These are phyloP conservation scores for Diaporthe citriasiana DNA, from an alignment of 2,329 filamentous ascomycete genomes.

Conservation along the genomic window DNA sequence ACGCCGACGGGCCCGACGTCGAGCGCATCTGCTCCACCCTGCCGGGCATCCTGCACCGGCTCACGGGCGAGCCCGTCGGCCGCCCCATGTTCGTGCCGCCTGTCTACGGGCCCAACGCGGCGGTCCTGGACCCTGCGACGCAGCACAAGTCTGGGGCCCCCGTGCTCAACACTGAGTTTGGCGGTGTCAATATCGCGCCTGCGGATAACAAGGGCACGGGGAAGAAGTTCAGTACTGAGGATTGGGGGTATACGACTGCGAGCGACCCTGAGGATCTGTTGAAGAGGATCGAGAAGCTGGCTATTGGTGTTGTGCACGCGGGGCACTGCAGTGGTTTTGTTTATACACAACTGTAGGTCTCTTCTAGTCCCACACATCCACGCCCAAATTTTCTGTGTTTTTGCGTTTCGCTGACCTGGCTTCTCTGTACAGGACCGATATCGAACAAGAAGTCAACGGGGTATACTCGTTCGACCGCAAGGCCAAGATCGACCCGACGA, in stretches of 20 bases:
- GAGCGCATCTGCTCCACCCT: constrained; percentile 67
- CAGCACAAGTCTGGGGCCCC: constrained; percentile 68
- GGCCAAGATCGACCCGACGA: constrained; percentile 70
- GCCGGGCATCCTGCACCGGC: constrained; percentile 62
- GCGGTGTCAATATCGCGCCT: constrained; percentile 75
- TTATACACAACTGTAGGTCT: constrained; percentile 74
- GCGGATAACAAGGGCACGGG: constrained; percentile 54
- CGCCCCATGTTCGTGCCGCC: constrained; percentile 68
- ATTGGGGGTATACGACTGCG: constrained; percentile 80
- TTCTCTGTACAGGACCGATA: constrained; percentile 59
- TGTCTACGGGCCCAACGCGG: constrained; percentile 49
- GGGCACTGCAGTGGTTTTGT: constrained; percentile 74
- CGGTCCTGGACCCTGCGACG: constrained; percentile 59
- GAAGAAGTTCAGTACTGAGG: constrained; percentile 56
- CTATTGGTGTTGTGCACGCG: constrained; percentile 68
- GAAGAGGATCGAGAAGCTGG: constrained; percentile 68
- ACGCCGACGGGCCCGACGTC: constrained; percentile 70
- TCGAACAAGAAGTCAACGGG: constrained; percentile 79
- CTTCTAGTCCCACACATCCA: neutral
- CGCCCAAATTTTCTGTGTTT: neutral
- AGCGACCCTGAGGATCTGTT: constrained; percentile 71
- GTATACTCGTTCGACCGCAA: constrained; percentile 74
- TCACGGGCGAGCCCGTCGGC: constrained; percentile 60
- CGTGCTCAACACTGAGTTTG: constrained; percentile 77
- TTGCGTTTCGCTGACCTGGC: constrained; percentile 37